A percentile compares a stretch with the other conserved stretches of the same genome.
phyloP scores from a whole-genome alignment of 108 stramenopile species.

The Skeletonema tropicum region DNA sequence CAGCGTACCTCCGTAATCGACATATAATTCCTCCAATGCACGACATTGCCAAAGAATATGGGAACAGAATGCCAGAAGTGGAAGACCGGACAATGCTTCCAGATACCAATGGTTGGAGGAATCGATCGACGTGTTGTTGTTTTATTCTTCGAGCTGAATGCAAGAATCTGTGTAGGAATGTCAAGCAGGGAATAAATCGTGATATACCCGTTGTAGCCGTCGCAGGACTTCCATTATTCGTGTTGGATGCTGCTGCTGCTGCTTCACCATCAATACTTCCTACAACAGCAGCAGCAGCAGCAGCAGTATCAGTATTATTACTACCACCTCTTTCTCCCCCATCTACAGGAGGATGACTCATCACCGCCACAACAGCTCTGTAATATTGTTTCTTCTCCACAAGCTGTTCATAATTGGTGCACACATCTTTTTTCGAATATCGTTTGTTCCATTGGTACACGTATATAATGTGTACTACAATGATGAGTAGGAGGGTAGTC shows the following conservation, averaged over 20 bases:
- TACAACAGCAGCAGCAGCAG: background rate
- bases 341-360: constrained; percentile 56
- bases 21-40: constrained; percentile 54
- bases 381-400: constrained; percentile 52
- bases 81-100: constrained; percentile 54
- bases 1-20: constrained; percentile 23
- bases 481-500: constrained; percentile 45
- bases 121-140: constrained; percentile 7
- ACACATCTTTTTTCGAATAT: constrained; percentile 34
- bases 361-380: constrained; percentile 39
- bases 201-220: background rate
- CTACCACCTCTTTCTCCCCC: constrained; percentile 25
- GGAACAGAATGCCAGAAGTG: constrained; percentile 55
- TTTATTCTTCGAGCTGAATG: background rate
- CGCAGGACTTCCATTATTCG: constrained; percentile 1
- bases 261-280: background rate
- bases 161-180: background rate
- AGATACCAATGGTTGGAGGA: constrained; percentile 38
- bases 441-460: constrained; percentile 55
- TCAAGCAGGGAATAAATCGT: background rate
- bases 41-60: constrained; percentile 73
- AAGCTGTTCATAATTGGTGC: constrained; percentile 52
- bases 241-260: background rate
- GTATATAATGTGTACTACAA: constrained; percentile 52
- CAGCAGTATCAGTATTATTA: background rate